These are phyloP conservation scores for Adiantum capillusveneris DNA, from an alignment of 75 land plant genomes.

Conservation along the genomic window DNA sequence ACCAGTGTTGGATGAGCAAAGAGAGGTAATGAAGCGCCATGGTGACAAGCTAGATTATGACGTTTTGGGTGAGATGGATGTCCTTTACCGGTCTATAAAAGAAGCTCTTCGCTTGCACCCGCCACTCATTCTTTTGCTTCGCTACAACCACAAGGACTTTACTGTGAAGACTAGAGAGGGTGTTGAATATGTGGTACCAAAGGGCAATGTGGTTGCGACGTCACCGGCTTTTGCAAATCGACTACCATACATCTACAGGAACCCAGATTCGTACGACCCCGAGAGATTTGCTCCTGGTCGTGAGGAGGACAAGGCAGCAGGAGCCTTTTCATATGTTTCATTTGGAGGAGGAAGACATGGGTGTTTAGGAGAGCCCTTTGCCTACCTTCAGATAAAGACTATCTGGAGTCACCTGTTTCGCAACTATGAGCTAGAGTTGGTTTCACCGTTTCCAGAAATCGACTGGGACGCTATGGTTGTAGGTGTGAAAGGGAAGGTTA, in stretches of 20 bases:
- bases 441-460: constrained; percentile 11
- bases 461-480: constrained; percentile 17
- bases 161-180: not conserved
- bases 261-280: constrained; percentile 5
- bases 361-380: constrained; percentile 1
- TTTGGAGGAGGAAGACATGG: not conserved
- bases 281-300: constrained; percentile 7
- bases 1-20: constrained; percentile 4
- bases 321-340: not conserved
- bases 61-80: constrained; percentile 23
- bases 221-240: constrained; percentile 10
- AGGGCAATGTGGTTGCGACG: constrained; percentile 9
- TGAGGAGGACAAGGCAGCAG: constrained; percentile 10
- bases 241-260: constrained; percentile 5
- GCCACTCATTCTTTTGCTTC: constrained; percentile 3
- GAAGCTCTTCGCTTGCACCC: constrained; percentile 8
- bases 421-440: constrained; percentile 4
- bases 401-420: constrained; percentile 10
- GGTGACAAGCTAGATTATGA: constrained; percentile 3
- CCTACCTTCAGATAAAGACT: constrained; percentile 13
- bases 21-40: not conserved
- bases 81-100: constrained; percentile 8
- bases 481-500: constrained; percentile 9
- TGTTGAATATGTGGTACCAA: constrained; percentile 1
- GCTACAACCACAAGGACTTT: constrained; percentile 10